Percentiles rank a stretch among this genome's conserved stretches.
Evolutionary conservation across 345 rosid species (phyloP).

Genomic region (Hirschfeldia incana): DNA sequence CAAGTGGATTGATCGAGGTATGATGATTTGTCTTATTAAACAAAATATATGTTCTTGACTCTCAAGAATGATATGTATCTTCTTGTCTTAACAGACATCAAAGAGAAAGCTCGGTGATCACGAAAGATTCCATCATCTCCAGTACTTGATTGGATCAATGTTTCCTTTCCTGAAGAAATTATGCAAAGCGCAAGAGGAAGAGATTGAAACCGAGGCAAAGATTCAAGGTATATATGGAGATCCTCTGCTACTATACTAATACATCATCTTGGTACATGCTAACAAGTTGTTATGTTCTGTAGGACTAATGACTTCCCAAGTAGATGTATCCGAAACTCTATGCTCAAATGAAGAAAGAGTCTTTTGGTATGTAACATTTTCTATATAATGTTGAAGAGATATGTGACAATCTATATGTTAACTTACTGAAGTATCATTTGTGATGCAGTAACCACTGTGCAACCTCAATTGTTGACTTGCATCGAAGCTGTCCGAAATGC

Average conservation of each 20-base stretch:
- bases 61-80: neutral
- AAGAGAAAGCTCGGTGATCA: constrained; percentile 41
- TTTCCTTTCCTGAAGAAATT: constrained; percentile 67
- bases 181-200: constrained; percentile 56
- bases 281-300: neutral
- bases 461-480: constrained; percentile 87
- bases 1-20: constrained; percentile 69
- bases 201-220: constrained; percentile 59
- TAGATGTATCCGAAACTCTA: constrained; percentile 48
- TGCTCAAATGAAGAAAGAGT: constrained; percentile 73
- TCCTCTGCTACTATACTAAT: constrained; percentile 9
- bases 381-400: neutral
- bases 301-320: constrained; percentile 39
- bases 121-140: constrained; percentile 59
- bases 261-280: neutral
- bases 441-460: constrained; percentile 80
- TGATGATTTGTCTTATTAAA: neutral
- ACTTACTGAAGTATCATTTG: neutral
- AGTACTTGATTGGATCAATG: constrained; percentile 51
- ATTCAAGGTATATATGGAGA: constrained; percentile 48
- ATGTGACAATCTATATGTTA: neutral
- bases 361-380: constrained; percentile 60
- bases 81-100: constrained; percentile 55
- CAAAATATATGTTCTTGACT: neutral
- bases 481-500: constrained; percentile 80